These are phyloP conservation scores for Suillus decipiens DNA, from an alignment of 768 basidiomycete genomes.

Conservation along the genomic window DNA sequence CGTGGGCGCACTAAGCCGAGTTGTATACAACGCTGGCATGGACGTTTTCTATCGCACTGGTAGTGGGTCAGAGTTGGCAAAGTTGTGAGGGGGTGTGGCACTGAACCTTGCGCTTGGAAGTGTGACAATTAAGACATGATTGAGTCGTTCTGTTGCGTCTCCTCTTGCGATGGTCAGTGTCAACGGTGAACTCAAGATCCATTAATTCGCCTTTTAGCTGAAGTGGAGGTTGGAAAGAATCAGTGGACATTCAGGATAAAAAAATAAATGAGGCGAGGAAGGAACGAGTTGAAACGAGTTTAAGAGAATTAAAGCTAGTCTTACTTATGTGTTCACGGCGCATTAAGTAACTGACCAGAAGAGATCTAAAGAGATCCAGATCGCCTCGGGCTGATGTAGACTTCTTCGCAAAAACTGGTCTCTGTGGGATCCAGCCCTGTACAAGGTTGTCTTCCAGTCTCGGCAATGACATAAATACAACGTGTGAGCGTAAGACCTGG, in stretches of 20 bases:
- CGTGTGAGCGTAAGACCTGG: constrained; percentile 35
- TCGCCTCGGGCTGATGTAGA: constrained; percentile 40
- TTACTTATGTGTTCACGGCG: constrained; percentile 60
- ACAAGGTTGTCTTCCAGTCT: constrained; percentile 34
- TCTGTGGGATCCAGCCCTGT: constrained; percentile 36
- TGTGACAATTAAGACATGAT: constrained; percentile 87
- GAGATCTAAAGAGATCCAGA: constrained; percentile 45
- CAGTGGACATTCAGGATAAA: constrained; percentile 47
- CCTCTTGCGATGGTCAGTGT: constrained; percentile 78
- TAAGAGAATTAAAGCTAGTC: constrained; percentile 47
- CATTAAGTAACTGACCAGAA: constrained; percentile 55
- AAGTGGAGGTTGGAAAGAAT: constrained; percentile 51
- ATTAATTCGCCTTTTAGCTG: constrained; percentile 78
- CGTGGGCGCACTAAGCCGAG: constrained; percentile 68
- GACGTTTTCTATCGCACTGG: constrained; percentile 90
- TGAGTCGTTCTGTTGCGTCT: constrained; percentile 92
- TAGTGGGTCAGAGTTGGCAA: constrained; percentile 12
- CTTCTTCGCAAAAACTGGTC: constrained; percentile 36
- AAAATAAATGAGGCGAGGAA: constrained; percentile 34
- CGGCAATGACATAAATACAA: constrained; percentile 38
- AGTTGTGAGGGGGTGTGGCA: constrained; percentile 6
- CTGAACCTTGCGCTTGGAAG: constrained; percentile 87
- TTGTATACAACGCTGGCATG: constrained; percentile 89
- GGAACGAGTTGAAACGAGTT: constrained; percentile 44
- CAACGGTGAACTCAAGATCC: constrained; percentile 74